Evolutionary conservation across 495 filamentous ascomycete species (phyloP).

Genomic region (Talaromyces proteolyticus): DNA sequence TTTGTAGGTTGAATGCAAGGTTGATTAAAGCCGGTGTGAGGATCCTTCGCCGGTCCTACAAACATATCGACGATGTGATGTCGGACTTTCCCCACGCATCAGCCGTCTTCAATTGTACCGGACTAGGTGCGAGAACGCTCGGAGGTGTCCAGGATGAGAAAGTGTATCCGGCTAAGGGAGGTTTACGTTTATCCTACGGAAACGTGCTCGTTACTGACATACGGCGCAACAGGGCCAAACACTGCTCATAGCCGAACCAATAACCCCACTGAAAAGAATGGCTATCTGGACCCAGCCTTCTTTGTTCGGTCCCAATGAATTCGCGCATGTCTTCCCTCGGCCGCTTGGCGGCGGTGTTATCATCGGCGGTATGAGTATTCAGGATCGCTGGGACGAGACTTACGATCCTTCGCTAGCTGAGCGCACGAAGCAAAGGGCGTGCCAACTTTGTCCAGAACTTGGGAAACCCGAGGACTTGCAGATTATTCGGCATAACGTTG

Average conservation of each 20-base stretch:
- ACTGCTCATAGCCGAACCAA: constrained; percentile 2
- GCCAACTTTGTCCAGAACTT: constrained; percentile 4
- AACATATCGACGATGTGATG: constrained; percentile 2
- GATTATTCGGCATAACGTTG: constrained; percentile 2
- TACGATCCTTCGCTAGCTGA: not conserved
- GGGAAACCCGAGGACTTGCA: constrained; percentile 4
- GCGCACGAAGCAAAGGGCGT: constrained; percentile 5
- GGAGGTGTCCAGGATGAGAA: constrained; percentile 5
- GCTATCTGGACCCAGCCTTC: constrained; percentile 2
- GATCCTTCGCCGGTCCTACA: constrained; percentile 1
- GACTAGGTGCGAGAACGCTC: not conserved
- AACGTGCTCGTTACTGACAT: not conserved
- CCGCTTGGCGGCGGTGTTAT: constrained; percentile 5
- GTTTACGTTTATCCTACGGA: not conserved
- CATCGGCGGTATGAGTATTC: constrained; percentile 2
- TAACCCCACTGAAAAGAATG: not conserved
- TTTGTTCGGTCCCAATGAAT: not conserved
- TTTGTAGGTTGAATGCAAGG: not conserved
- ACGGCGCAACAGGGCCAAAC: not conserved
- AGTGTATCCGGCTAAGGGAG: constrained; percentile 1
- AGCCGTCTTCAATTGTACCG: constrained; percentile 6
- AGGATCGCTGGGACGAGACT: constrained; percentile 3
- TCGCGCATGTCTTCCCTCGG: constrained; percentile 5
- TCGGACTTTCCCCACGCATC: constrained; percentile 3
- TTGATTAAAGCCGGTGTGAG: constrained; percentile 1